These are phyloP conservation scores for Fusarium secorum DNA, from an alignment of 2,329 filamentous ascomycete species.

Conservation along the genomic window DNA sequence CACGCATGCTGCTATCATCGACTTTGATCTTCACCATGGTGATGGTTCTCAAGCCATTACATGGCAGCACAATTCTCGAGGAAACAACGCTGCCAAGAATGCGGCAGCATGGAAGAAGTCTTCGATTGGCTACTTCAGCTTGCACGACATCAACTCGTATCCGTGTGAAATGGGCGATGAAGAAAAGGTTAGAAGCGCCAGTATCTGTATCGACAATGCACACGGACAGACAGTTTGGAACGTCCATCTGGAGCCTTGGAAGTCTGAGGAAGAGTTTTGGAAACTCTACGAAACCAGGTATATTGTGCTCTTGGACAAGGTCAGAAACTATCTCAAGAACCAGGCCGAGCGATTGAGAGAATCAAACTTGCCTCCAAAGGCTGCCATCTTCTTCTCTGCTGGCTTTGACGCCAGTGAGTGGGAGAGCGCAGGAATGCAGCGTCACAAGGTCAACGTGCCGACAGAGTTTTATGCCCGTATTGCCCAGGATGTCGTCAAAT, in stretches of 20 bases:
- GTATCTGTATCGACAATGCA: slow-evolving; percentile 91
- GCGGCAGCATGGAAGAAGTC: slow-evolving; percentile 80
- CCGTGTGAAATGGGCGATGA: slow-evolving; percentile 94
- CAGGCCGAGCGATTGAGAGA: slow-evolving; percentile 73
- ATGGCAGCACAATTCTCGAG: slow-evolving; percentile 86
- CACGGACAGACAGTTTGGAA: slow-evolving; percentile 97
- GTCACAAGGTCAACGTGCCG: slow-evolving; percentile 93
- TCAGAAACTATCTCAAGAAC: slow-evolving; percentile 75
- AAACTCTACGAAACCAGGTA: slow-evolving; percentile 84
- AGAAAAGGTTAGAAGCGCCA: slow-evolving; percentile 92
- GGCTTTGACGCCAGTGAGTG: slow-evolving; percentile 98
- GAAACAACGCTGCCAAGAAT: slow-evolving; percentile 69
- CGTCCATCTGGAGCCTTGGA: slow-evolving; percentile 90
- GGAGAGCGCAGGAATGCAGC: slow-evolving; percentile 92
- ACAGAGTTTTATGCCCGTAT: slow-evolving; percentile 96
- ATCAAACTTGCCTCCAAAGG: slow-evolving; percentile 71
- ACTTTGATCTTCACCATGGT: slow-evolving; percentile 91
- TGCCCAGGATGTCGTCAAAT: slow-evolving; percentile 80
- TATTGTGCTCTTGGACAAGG: slow-evolving; percentile 78
- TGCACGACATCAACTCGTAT: slow-evolving; percentile 99
- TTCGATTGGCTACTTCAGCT: slow-evolving; percentile 92
- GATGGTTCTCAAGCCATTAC: slow-evolving; percentile 96
- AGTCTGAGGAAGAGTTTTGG: slow-evolving; percentile 87
- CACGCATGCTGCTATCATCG: slow-evolving; percentile 92
- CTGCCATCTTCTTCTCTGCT: slow-evolving; percentile 92